These are phyloP conservation scores for Sugiyamaella americana DNA, from an alignment of 805 yeast species.

Conservation along the genomic window DNA sequence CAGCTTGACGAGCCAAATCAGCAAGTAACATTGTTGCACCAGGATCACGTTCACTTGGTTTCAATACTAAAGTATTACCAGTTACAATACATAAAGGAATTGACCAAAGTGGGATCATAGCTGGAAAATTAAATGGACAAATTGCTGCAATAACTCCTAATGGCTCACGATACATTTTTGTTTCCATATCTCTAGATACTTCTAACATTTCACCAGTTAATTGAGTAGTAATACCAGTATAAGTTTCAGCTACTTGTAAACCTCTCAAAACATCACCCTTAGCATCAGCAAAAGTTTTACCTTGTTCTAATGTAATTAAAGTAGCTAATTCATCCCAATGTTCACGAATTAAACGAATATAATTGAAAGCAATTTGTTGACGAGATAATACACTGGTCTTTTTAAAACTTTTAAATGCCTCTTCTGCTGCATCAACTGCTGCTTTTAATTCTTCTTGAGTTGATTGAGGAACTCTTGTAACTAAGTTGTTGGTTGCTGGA, in stretches of 20 bases:
- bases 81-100: slow-evolving; percentile 58
- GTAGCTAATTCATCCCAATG: slow-evolving; percentile 67
- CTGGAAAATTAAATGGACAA: slow-evolving; percentile 79
- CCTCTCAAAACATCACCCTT: slow-evolving; percentile 71
- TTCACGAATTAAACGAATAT: slow-evolving; percentile 54
- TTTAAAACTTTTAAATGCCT: slow-evolving; percentile 56
- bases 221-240: slow-evolving; percentile 57
- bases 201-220: slow-evolving; percentile 58
- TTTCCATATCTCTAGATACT: slow-evolving; percentile 70
- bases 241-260: slow-evolving; percentile 71
- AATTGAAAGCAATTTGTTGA: slow-evolving; percentile 62
- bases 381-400: slow-evolving; percentile 44
- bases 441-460: slow-evolving; percentile 58
- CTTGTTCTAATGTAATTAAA: slow-evolving; percentile 63
- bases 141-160: slow-evolving; percentile 73
- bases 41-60: slow-evolving; percentile 73
- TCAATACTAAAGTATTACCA: slow-evolving; percentile 67
- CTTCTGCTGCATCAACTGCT: slow-evolving; percentile 59
- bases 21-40: slow-evolving; percentile 73
- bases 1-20: slow-evolving; percentile 65
- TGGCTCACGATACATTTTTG: slow-evolving; percentile 64
- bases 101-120: slow-evolving; percentile 72
- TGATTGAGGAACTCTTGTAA: slow-evolving; percentile 65
- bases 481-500: slow-evolving; percentile 66
- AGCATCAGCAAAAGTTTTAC: slow-evolving; percentile 71